Evolutionary conservation across 2,329 filamentous ascomycete species (phyloP), one percentile per base, ranked within the genome.

Genomic region (Clonostachys rhizophaga): DNA sequence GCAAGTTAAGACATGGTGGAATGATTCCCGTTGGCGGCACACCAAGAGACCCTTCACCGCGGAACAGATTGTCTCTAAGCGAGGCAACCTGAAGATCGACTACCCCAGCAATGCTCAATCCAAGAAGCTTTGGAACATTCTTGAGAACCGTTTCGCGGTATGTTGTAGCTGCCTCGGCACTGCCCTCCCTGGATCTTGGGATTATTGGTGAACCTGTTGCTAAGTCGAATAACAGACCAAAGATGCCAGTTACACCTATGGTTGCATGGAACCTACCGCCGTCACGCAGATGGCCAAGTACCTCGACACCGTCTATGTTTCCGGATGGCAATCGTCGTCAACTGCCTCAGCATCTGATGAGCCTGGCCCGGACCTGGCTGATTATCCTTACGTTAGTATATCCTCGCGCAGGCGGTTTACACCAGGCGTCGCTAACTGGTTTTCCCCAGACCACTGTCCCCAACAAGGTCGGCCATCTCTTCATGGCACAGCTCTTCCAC

Each of bases 201-300:
- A 12, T 9, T 18, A 41, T 39, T 7, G 11, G 3, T 39, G 36
- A 39, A 17, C 36, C 14, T 18, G 14, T n/a, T n/a, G 14, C 14
- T n/a, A 18, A 18, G 36, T n/a, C 14, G 33, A 45, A n/a, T 17
- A 11, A 49, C 56, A 95, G 89, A 87, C 79, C 62, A 83, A 83
- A 59, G 87, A 94, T 62, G 89, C 89, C 43, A 95, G 89, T 70
- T 95, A 86, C 74, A 99, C 94, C 49, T 99, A 96, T 65, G 94
- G 94, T 61, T 97, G 94, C 72, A 78, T 99, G 54, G 94, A 99
- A 65, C 94, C 94, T 11, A 96, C 95, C 48, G 96, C 96, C 89
- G 81, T 99, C 65, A 97, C 94, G 30, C 94, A 99, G 70, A 99
- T 99, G 94, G 92, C 92, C 59, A 96, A 97, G 72, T 97, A 95